These are phyloP conservation scores for Phaffia tasmanica DNA, from an alignment of 768 basidiomycete genomes.

Conservation along the genomic window DNA sequence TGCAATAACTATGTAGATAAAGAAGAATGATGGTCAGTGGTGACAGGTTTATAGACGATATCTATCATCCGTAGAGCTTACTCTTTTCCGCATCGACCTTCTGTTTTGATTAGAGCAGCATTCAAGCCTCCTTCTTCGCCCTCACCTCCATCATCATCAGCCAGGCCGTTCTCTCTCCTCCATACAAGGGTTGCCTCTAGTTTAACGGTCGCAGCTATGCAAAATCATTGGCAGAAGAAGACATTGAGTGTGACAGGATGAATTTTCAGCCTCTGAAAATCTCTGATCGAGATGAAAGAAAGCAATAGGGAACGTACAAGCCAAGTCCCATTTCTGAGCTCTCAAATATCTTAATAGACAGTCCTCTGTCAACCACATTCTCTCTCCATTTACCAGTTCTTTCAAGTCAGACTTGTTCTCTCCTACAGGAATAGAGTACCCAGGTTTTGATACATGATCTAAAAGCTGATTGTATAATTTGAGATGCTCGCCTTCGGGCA, in stretches of 20 bases:
- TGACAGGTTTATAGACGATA: neutral
- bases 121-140: conserved; percentile 10
- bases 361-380: conserved; percentile 25
- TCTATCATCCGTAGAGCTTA: neutral
- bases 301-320: neutral
- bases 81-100: conserved; percentile 22
- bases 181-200: conserved; percentile 20
- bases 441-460: neutral
- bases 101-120: conserved; percentile 7
- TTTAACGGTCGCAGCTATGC: conserved; percentile 11
- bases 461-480: conserved; percentile 2
- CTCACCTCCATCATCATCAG: conserved; percentile 14
- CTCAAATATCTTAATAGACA: conserved; percentile 23
- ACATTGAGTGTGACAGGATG: neutral
- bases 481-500: conserved; percentile 15
- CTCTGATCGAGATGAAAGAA: neutral
- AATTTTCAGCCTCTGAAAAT: neutral
- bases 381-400: conserved; percentile 2
- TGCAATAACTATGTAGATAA: too few relatives aligned
- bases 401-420: neutral
- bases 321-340: conserved; percentile 18
- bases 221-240: neutral
- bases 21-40: too few relatives aligned
- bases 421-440: neutral
- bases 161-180: conserved; percentile 22